Evolutionary conservation across 2,329 filamentous ascomycete genomes (phyloP).

Genomic region (Neonectria magnoliae): DNA sequence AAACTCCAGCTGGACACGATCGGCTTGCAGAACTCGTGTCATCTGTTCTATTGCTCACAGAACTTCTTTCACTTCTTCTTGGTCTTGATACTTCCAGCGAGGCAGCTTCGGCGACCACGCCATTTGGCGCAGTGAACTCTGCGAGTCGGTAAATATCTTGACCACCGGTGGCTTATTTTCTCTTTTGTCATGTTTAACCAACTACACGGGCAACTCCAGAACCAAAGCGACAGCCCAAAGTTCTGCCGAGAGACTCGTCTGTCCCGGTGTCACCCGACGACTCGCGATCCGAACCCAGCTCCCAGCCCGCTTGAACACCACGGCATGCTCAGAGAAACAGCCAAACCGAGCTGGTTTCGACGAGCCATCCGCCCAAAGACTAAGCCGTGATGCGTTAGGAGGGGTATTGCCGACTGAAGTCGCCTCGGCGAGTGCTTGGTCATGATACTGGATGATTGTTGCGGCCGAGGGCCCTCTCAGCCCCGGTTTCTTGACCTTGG

Average conservation of each 20-base stretch:
- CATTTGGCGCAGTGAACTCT: not conserved
- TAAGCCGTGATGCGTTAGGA: constrained; percentile 5
- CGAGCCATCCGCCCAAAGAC: constrained; percentile 26
- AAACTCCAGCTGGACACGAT: constrained; percentile 21
- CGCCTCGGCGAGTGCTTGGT: constrained; percentile 10
- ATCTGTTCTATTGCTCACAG: not conserved
- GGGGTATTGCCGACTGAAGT: not conserved
- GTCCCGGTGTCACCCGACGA: not conserved
- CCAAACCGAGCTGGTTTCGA: not conserved
- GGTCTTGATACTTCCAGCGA: not conserved
- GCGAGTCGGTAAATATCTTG: constrained; percentile 25
- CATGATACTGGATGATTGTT: not conserved
- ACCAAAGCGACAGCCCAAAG: constrained; percentile 25
- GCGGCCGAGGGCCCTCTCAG: not conserved
- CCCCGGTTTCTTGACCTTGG: not conserved
- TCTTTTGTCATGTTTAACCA: not conserved
- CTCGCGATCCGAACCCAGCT: constrained; percentile 26
- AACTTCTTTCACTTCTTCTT: not conserved
- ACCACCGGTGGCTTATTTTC: not conserved
- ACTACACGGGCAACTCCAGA: constrained; percentile 22
- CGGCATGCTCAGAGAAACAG: constrained; percentile 2
- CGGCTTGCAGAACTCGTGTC: not conserved
- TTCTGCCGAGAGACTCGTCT: constrained; percentile 1
- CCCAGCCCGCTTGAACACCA: constrained; percentile 2
- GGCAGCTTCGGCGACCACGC: not conserved